Percentiles rank a stretch among this genome's conserved stretches.
phyloP scores from a whole-genome alignment of 257 asterid species.

The Primulina huaijiensis region DNA sequence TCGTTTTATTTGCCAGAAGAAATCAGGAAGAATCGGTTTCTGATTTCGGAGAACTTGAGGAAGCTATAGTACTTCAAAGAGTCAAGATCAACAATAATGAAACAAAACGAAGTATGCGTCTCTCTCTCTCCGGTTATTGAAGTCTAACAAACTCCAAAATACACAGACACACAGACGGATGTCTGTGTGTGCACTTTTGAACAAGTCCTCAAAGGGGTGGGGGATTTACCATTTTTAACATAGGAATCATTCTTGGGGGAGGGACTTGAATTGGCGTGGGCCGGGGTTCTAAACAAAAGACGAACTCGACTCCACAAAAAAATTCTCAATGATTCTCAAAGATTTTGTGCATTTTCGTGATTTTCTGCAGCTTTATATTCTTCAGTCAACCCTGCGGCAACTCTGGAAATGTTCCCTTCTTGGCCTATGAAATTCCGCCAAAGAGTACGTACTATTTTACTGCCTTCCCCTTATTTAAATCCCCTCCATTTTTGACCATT shows the following conservation, averaged over 20 bases:
- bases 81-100: slow-evolving; percentile 58
- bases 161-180: slow-evolving; percentile 11
- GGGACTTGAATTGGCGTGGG: slow-evolving; percentile 65
- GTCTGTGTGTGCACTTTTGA: slow-evolving; percentile 11
- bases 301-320: slow-evolving; percentile 29
- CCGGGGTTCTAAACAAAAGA: slow-evolving; percentile 71
- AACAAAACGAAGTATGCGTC: slow-evolving; percentile 60
- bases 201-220: background rate
- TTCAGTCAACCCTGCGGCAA: slow-evolving; percentile 70
- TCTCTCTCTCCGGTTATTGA: slow-evolving; percentile 37
- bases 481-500: slow-evolving; percentile 25
- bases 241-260: slow-evolving; percentile 62
- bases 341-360: slow-evolving; percentile 28
- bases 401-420: slow-evolving; percentile 95
- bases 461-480: slow-evolving; percentile 4
- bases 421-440: slow-evolving; percentile 85
- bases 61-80: slow-evolving; percentile 72
- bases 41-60: slow-evolving; percentile 88
- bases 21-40: slow-evolving; percentile 65
- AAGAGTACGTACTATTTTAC: slow-evolving; percentile 34
- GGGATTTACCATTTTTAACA: slow-evolving; percentile 46
- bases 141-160: slow-evolving; percentile 27
- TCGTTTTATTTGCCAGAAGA: slow-evolving; percentile 22
- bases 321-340: slow-evolving; percentile 35
- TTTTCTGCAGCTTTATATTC: slow-evolving; percentile 61